A percentile compares a stretch with the other conserved stretches of the same genome.
Evolutionary conservation across 1,139 yeast species (phyloP).

Genomic region (Pichia sp.): DNA sequence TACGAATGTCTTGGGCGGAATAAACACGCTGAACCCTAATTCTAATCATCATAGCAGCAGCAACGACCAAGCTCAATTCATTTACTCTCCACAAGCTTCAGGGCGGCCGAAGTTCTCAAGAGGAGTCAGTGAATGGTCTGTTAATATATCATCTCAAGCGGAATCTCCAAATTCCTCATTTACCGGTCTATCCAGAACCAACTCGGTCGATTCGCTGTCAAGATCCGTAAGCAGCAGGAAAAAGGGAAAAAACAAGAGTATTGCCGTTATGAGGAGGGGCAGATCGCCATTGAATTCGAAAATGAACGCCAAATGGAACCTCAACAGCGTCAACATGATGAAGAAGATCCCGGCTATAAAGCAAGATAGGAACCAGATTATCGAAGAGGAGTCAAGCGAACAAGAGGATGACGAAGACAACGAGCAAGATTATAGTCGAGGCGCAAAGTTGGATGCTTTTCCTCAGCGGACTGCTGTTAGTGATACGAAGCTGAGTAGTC

Average conservation of each 20-base stretch:
- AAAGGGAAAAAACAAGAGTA: slow-evolving; percentile 19
- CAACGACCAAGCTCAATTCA: slow-evolving; percentile 12
- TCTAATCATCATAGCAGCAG: background rate
- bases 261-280: slow-evolving; percentile 33
- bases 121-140: slow-evolving; percentile 31
- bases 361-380: slow-evolving; percentile 28
- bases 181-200: slow-evolving; percentile 30
- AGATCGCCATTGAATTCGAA: slow-evolving; percentile 38
- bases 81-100: slow-evolving; percentile 12
- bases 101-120: slow-evolving; percentile 24
- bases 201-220: slow-evolving; percentile 30
- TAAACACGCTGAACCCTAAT: background rate
- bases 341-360: slow-evolving; percentile 29
- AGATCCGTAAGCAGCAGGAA: slow-evolving; percentile 23
- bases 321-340: slow-evolving; percentile 16
- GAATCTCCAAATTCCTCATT: slow-evolving; percentile 32
- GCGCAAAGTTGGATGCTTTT: background rate
- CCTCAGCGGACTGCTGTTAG: background rate
- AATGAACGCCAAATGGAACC: slow-evolving; percentile 29
- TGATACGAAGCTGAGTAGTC: background rate
- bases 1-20: slow-evolving; percentile 8
- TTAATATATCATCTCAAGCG: slow-evolving; percentile 24
- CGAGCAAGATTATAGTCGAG: slow-evolving; percentile 7
- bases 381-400: slow-evolving; percentile 34
- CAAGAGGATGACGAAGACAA: slow-evolving; percentile 20